Base-by-base conservation (phyloP, 1,284 basidiomycete species). In the Cutaneotrichosporon sp. region DNA sequence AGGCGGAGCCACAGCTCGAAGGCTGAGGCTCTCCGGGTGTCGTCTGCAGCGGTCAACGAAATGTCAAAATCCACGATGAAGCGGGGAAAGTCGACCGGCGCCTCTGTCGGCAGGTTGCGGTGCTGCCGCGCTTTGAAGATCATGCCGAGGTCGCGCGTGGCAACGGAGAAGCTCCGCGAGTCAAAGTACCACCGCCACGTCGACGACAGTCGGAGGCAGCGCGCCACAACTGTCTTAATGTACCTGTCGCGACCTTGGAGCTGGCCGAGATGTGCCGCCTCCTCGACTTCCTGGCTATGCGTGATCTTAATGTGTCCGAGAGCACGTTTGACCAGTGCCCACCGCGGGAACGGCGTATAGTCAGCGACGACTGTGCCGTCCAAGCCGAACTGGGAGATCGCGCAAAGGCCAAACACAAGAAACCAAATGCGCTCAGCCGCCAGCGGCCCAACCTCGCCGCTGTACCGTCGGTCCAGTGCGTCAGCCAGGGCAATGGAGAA, bases 101-200 rank as follows among this genome's bases (percentile, higher is more conserved):
- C 72, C 69, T 98, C 94, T 18, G 87, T 86, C 0, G 86, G 84
- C 36, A 97, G 83, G 75, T 92, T 90, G 16, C 87, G 84, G 65
- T 93, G 91, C 61, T 88, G 87, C 31, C 95, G 88, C 56, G 86
- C 87, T 67, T 88, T 87, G 80, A 97, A 94, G 26, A 95, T 86
- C 49, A 87, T 85, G 46, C 87, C 86, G 0, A 97, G 83, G 42
- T 86, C 84, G 55, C 85, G 85, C 63, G 65, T 89, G 83, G 68
- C 86, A 81, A 69, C 85, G 82, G 73, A 93, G 85, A 72, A 93
- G 81, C 30, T 73, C 5, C 85, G 84, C 0, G 87, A 85, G 47
- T 87, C 84, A 38, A 91, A 82, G 22, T 77, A 76, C 92, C 94
- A 97, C 26, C 83, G 75, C 91, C 92, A 97, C 30, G 83, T 82